A percentile compares a stretch with the other conserved stretches of the same genome.
Evolutionary conservation across 371 early-diverging fungal species (phyloP).

Genomic region (Mycotypha africana): DNA sequence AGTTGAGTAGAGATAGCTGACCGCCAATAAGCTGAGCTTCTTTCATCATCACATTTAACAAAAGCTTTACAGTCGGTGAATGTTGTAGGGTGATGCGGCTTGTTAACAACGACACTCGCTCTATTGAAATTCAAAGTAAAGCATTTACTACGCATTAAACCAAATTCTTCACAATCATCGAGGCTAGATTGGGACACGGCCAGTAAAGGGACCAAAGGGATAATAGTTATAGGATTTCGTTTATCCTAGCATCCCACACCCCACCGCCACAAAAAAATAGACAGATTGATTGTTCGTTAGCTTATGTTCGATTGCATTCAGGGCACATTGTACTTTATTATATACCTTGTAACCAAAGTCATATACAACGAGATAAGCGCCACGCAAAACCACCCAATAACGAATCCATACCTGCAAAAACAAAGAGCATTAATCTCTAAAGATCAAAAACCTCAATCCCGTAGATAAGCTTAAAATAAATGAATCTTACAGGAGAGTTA

Average conservation of each 20-base stretch:
- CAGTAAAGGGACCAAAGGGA: constrained; percentile 6
- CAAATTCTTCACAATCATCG: constrained; percentile 20
- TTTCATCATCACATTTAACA: too few species aligned
- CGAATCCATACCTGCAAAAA: constrained; percentile 18
- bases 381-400: constrained; percentile 14
- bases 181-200: constrained; percentile 11
- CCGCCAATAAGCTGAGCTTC: too few species aligned
- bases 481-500: constrained; percentile 20
- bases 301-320: not conserved
- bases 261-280: too few species aligned
- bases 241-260: too few species aligned
- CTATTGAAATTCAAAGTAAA: too few species aligned
- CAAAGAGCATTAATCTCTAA: too few species aligned
- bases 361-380: constrained; percentile 9
- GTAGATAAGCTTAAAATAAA: not conserved
- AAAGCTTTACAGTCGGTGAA: too few species aligned
- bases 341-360: constrained; percentile 21
- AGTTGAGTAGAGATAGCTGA: too few species aligned
- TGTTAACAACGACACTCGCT: too few species aligned
- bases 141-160: too few species aligned
- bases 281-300: too few species aligned
- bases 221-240: constrained; percentile 9
- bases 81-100: too few species aligned
- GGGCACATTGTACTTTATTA: not conserved
- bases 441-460: not conserved